Base-by-base conservation (phyloP, 768 basidiomycete genomes). In the Sporobolomyces phaffii region DNA sequence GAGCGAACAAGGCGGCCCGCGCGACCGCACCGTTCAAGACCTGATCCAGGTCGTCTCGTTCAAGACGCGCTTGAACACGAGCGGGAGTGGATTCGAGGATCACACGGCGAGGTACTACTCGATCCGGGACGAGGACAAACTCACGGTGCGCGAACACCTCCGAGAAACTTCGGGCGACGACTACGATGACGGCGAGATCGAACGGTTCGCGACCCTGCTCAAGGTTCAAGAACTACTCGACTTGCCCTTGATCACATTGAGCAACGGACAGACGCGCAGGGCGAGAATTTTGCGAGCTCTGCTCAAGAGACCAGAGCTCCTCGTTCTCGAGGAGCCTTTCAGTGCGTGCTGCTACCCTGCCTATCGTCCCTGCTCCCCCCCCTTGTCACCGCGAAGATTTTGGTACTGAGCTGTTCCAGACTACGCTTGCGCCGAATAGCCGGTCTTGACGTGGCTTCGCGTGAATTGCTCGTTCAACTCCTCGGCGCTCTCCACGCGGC, bases 251-350 rank as follows among this genome's bases (percentile, higher is more conserved):
- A 81, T 97, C 11, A 89, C 89, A 0, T 77, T 98, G 57, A 90
- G 88, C 68, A 94, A 93, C 73, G 94, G 94, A 0, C 93, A 99
- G 80, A 97, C 87, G 34, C 80, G 93, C 43, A 80, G 90, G 22
- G 91, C 91, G 8, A 80, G 92, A 49, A 88, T 99, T 51, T 81
- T 89, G 13, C 84, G 86, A 69, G 88, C 89, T 0, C 77, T 97
- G 13, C 75, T 97, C 36, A 79, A 77, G 22, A 81, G 83, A 49
- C 90, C 91, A 0, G 82, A 86, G 66, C 75, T 97, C 24, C 75
- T 97, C 28, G 77, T 98, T 10, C 81, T 97, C n/a, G 92, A 96
- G 67, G 94, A 98, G 76, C 93, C 92, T 1, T 80, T 91, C 41
- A 90, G 90, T 91, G 70, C 63, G 86, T 81, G 28, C 10, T 5